A percentile compares a stretch with the other conserved stretches of the same genome.
Evolutionary conservation across 208 protist species (phyloP).

Genomic region (Leishmania braziliensis): DNA sequence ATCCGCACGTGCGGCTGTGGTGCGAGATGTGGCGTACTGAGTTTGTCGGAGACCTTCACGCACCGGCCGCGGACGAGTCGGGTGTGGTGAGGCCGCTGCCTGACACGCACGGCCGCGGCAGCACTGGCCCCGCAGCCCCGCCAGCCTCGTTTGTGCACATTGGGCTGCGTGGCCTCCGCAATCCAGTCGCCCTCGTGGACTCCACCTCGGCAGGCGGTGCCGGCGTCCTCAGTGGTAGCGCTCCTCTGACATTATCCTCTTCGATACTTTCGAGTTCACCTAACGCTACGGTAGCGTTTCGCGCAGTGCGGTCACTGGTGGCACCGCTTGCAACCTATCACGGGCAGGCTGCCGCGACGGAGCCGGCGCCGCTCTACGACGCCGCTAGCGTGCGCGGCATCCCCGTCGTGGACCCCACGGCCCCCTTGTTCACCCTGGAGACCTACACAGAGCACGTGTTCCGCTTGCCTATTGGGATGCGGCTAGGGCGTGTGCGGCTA

Average conservation of each 20-base stretch:
- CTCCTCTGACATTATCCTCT: background rate
- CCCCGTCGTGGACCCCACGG: constrained; percentile 27
- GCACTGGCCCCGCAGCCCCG: background rate
- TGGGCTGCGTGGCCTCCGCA: constrained; percentile 9
- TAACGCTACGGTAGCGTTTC: background rate
- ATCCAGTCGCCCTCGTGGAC: background rate
- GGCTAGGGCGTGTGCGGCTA: constrained; percentile 14
- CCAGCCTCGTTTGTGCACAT: constrained; percentile 7
- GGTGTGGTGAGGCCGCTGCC: background rate
- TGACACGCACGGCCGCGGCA: background rate
- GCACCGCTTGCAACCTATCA: background rate
- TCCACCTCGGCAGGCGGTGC: background rate
- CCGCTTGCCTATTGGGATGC: constrained; percentile 23
- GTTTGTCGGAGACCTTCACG: constrained; percentile 2
- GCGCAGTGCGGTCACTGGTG: constrained; percentile 8
- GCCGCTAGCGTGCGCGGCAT: background rate
- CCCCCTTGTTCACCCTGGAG: constrained; percentile 21
- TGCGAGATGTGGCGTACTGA: constrained; percentile 35
- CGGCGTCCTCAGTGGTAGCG: background rate
- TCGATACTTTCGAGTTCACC: constrained; percentile 1
- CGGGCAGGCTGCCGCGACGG: background rate
- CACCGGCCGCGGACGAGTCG: constrained; percentile 1
- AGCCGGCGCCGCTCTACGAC: background rate
- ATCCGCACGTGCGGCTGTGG: constrained; percentile 20
- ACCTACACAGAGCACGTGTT: constrained; percentile 23